These are phyloP conservation scores for Candida quercuum DNA, from an alignment of 805 yeast genomes.

Conservation along the genomic window DNA sequence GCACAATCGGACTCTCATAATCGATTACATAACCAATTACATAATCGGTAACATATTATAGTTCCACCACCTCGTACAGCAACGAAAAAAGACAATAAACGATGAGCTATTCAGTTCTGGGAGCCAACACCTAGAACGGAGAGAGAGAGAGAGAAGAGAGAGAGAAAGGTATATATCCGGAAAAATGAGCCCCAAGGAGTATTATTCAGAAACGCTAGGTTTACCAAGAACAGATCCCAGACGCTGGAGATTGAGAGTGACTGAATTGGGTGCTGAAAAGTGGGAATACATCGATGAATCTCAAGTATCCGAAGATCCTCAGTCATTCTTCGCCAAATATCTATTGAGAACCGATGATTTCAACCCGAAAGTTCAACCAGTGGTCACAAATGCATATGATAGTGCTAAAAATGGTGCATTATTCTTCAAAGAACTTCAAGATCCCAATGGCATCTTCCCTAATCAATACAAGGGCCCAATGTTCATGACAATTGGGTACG, in stretches of 20 bases:
- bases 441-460: slow-evolving; percentile 80
- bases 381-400: slow-evolving; percentile 40
- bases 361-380: slow-evolving; percentile 32
- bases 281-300: slow-evolving; percentile 64
- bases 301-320: slow-evolving; percentile 38
- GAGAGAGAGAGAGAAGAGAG: neutral
- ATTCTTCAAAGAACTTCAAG: slow-evolving; percentile 68
- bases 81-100: too few relatives aligned
- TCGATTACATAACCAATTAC: too few relatives aligned
- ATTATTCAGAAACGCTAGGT: slow-evolving; percentile 67
- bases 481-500: slow-evolving; percentile 92
- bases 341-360: slow-evolving; percentile 37
- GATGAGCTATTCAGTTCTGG: too few relatives aligned
- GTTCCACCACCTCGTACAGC: too few relatives aligned
- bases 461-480: slow-evolving; percentile 95
- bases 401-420: slow-evolving; percentile 72
- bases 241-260: slow-evolving; percentile 71
- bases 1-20: too few relatives aligned
- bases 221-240: slow-evolving; percentile 61
- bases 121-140: too few relatives aligned
- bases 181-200: slow-evolving; percentile 7
- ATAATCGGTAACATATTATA: too few relatives aligned
- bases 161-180: neutral
- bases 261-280: slow-evolving; percentile 67
- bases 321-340: slow-evolving; percentile 52